Evolutionary conservation across 495 filamentous ascomycete species (phyloP).

Genomic region (Aspergillus ostianus): DNA sequence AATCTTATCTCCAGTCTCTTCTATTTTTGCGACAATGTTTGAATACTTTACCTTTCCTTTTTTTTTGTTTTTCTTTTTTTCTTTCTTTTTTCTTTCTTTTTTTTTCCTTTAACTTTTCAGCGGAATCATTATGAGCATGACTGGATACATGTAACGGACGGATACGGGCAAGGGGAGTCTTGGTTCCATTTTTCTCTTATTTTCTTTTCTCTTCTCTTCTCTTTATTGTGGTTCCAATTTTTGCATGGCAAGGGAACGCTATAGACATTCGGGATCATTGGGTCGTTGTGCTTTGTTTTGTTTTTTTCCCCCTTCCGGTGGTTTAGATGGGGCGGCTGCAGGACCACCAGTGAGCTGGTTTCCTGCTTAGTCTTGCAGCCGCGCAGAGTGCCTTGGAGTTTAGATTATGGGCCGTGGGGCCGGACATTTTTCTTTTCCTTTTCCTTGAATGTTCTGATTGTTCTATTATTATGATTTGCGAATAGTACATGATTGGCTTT

Average conservation of each 20-base stretch:
- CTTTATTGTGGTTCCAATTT: neutral
- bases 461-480: neutral
- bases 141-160: neutral
- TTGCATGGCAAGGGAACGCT: constrained; percentile 1
- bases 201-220: constrained; percentile 6
- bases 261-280: constrained; percentile 11
- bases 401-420: constrained; percentile 6
- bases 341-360: constrained; percentile 13
- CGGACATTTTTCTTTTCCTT: neutral
- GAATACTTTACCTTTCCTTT: neutral
- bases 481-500: neutral
- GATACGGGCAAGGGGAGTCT: constrained; percentile 9
- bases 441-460: neutral
- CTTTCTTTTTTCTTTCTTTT: constrained; percentile 1
- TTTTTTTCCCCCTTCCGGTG: neutral
- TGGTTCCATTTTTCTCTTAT: constrained; percentile 9
- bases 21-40: neutral
- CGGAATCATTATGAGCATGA: constrained; percentile 11
- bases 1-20: neutral
- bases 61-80: no score
- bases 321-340: constrained; percentile 13
- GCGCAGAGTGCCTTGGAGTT: constrained; percentile 3
- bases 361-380: constrained; percentile 7
- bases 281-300: constrained; percentile 4
- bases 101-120: neutral